A percentile compares a stretch with the other conserved stretches of the same genome.
phyloP scores from a whole-genome alignment of 208 protist species.

The Trypanosoma cruzi region DNA sequence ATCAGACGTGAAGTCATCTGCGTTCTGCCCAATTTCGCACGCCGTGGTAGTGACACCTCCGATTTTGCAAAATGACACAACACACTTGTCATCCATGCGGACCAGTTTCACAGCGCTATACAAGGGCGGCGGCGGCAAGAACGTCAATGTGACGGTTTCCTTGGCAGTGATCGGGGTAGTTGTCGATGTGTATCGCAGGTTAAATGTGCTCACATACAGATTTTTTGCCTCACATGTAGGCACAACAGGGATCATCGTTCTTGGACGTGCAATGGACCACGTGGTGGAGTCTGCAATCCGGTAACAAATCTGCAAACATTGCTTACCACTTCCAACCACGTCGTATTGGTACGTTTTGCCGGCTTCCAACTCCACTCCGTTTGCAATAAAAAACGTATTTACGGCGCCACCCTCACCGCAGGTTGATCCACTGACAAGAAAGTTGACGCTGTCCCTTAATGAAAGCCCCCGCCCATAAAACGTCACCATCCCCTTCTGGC shows the following conservation, averaged over 20 bases:
- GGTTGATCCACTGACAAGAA: constrained; percentile 38
- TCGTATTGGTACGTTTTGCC: constrained; percentile 56
- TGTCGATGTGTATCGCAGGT: constrained; percentile 53
- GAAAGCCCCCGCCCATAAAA: constrained; percentile 66
- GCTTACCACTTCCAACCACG: constrained; percentile 52
- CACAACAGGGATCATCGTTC: constrained; percentile 11
- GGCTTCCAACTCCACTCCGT: constrained; percentile 39
- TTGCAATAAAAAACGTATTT: constrained; percentile 35
- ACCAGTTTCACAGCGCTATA: constrained; percentile 62
- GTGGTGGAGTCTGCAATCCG: constrained; percentile 29
- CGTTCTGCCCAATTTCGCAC: constrained; percentile 38
- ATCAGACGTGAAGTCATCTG: constrained; percentile 51
- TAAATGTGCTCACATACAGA: constrained; percentile 70
- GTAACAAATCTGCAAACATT: constrained; percentile 83
- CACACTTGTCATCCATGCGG: constrained; percentile 52
- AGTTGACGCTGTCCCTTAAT: constrained; percentile 45
- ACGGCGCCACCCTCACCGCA: constrained; percentile 31
- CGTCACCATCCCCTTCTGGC: constrained; percentile 51
- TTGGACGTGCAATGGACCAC: constrained; percentile 57
- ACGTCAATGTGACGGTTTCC: constrained; percentile 56
- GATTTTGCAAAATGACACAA: constrained; percentile 44
- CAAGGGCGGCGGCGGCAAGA: constrained; percentile 33
- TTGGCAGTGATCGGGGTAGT: constrained; percentile 34
- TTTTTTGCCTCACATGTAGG: constrained; percentile 39
- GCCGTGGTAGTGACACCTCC: constrained; percentile 28